Conservation (phyloP, 495 filamentous ascomycete genomes). For the Rostrohypoxylon terebratum region DNA sequence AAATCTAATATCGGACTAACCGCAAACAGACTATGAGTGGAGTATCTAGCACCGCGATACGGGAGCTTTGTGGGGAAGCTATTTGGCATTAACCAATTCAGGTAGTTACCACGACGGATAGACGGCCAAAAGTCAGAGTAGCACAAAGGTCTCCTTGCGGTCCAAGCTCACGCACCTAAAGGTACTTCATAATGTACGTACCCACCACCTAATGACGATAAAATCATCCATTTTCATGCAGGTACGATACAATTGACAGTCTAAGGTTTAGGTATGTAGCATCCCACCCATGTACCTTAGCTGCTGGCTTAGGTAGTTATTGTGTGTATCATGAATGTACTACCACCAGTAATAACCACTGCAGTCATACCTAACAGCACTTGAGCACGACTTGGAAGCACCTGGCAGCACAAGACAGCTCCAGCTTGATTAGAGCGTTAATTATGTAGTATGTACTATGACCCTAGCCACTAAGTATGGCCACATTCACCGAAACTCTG, state of each 20-base stretch:
- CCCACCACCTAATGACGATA: slow-evolving; percentile 35
- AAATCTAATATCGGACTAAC: neutral
- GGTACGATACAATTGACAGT: slow-evolving; percentile 32
- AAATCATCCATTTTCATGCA: slow-evolving; percentile 40
- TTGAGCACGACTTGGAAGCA: too few relatives aligned
- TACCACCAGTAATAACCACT: too few relatives aligned
- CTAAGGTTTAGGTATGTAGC: neutral
- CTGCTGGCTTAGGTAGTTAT: too few relatives aligned
- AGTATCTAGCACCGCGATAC: slow-evolving; percentile 18
- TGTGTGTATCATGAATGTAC: too few relatives aligned
- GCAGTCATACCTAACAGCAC: too few relatives aligned
- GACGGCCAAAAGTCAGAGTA: slow-evolving; percentile 17
- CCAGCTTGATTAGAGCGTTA: too few relatives aligned
- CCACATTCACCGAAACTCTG: slow-evolving; percentile 33
- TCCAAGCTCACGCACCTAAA: neutral
- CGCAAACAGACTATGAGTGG: neutral
- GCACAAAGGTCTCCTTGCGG: neutral
- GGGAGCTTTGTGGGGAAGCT: slow-evolving; percentile 4
- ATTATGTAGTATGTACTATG: neutral
- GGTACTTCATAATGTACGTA: slow-evolving; percentile 14
- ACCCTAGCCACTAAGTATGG: slow-evolving; percentile 34
- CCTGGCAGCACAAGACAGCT: too few relatives aligned
- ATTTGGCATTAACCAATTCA: slow-evolving; percentile 11
- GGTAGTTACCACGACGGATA: slow-evolving; percentile 34
- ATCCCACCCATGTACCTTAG: neutral